A percentile compares a stretch with the other conserved stretches of the same genome.
These are phyloP conservation scores for Crithidia brevicula DNA, from an alignment of 208 protist genomes.

Conservation along the genomic window DNA sequence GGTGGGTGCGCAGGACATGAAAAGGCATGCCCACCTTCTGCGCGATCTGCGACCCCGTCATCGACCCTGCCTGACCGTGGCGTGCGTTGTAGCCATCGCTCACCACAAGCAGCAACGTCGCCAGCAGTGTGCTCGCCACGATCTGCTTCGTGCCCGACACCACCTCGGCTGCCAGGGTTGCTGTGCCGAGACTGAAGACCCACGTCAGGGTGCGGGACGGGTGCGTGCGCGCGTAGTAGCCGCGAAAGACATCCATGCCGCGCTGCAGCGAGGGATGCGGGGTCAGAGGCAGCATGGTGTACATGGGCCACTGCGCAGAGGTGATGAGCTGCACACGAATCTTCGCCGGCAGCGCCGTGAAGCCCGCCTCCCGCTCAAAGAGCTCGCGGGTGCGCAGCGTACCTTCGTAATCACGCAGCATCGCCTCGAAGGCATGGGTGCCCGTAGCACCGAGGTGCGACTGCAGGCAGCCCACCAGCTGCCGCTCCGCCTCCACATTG, in stretches of 20 bases:
- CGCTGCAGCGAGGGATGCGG: constrained; percentile 45
- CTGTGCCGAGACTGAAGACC: constrained; percentile 66
- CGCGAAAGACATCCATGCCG: constrained; percentile 47
- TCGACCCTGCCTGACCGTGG: not conserved
- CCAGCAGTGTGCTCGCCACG: constrained; percentile 53
- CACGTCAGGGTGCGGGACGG: constrained; percentile 70
- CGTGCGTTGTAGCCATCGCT: constrained; percentile 44
- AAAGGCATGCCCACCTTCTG: constrained; percentile 29
- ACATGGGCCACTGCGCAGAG: constrained; percentile 50
- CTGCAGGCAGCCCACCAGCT: constrained; percentile 54
- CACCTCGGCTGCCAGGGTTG: constrained; percentile 55
- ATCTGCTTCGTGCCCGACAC: constrained; percentile 60
- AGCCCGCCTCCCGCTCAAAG: constrained; percentile 36
- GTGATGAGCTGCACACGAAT: constrained; percentile 50
- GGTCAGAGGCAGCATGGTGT: constrained; percentile 44
- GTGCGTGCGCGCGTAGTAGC: constrained; percentile 57
- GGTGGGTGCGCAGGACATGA: constrained; percentile 24
- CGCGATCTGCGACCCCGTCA: constrained; percentile 29
- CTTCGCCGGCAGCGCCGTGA: constrained; percentile 26
- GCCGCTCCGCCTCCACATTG: constrained; percentile 55
- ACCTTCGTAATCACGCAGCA: constrained; percentile 67
- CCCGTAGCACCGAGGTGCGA: constrained; percentile 38
- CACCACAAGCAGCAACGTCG: constrained; percentile 66
- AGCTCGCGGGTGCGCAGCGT: constrained; percentile 25
- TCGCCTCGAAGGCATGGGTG: constrained; percentile 59